phyloP scores from a whole-genome alignment of 2,329 filamentous ascomycete species.

The Fusarium mexicanum region DNA sequence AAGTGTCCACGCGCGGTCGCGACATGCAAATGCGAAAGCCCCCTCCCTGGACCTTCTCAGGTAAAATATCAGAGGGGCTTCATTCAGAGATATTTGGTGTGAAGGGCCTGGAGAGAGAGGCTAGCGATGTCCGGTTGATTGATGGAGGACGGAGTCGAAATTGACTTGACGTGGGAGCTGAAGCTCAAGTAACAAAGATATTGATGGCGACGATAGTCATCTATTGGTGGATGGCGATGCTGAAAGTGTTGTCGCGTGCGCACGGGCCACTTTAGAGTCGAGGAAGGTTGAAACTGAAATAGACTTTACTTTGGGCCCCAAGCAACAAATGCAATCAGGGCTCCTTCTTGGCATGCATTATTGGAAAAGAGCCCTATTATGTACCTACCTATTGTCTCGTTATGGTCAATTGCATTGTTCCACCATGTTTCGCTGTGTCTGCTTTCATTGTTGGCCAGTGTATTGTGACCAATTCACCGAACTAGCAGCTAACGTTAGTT shows the following conservation, averaged over 20 bases:
- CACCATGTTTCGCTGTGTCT: background rate
- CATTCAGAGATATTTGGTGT: slow-evolving; percentile 35
- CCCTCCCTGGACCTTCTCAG: slow-evolving; percentile 40
- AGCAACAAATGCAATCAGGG: background rate
- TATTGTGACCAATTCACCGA: background rate
- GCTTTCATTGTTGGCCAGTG: background rate
- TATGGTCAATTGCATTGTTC: background rate
- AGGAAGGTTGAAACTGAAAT: slow-evolving; percentile 28
- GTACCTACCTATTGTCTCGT: background rate
- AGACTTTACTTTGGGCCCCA: slow-evolving; percentile 11
- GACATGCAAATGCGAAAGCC: slow-evolving; percentile 37
- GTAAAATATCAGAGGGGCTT: slow-evolving; percentile 29
- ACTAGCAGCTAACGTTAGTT: background rate
- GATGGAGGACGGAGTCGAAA: background rate
- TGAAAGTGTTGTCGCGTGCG: slow-evolving; percentile 36
- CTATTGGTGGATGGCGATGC: slow-evolving; percentile 33
- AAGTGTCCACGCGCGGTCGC: slow-evolving; percentile 31
- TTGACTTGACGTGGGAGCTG: slow-evolving; percentile 20
- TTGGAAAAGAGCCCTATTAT: background rate
- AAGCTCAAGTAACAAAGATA: slow-evolving; percentile 10
- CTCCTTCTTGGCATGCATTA: background rate
- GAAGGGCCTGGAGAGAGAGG: background rate
- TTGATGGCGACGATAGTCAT: slow-evolving; percentile 32
- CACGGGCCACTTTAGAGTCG: slow-evolving; percentile 24
- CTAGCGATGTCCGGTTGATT: background rate